Evolutionary conservation across 1,139 yeast genomes (phyloP).

Genomic region (Geotrichum reessii): DNA sequence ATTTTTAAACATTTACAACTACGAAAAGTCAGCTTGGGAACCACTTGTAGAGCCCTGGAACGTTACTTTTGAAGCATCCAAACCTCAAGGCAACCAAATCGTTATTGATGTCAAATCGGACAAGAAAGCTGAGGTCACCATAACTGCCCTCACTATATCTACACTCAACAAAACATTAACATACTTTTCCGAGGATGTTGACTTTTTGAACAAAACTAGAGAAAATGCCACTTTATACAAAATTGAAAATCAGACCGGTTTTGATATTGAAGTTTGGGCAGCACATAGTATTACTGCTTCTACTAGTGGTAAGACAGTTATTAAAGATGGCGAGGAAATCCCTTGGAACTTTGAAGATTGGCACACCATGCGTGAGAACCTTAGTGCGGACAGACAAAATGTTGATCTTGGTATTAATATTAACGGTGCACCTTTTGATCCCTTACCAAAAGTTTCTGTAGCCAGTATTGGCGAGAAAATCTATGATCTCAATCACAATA

Average conservation of each 20-base stretch:
- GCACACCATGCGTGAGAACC: conserved; percentile 74
- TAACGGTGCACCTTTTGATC: conserved; percentile 49
- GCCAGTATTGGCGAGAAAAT: conserved; percentile 80
- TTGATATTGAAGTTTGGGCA: conserved; percentile 70
- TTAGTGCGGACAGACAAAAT: conserved; percentile 57
- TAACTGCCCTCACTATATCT: conserved; percentile 64
- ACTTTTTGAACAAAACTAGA: conserved; percentile 51
- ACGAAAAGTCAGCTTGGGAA: conserved; percentile 93
- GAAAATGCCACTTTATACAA: conserved; percentile 65
- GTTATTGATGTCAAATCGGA: conserved; percentile 65
- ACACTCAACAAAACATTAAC: conserved; percentile 45
- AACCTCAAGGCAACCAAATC: conserved; percentile 39
- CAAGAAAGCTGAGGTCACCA: conserved; percentile 68
- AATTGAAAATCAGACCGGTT: conserved; percentile 80
- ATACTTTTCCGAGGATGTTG: conserved; percentile 60
- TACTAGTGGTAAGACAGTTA: conserved; percentile 9
- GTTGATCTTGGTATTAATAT: conserved; percentile 59
- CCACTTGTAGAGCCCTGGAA: conserved; percentile 89
- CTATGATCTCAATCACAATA: conserved; percentile 60
- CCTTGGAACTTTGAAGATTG: conserved; percentile 97
- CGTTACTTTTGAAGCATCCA: conserved; percentile 63
- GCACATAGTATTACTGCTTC: conserved; percentile 38
- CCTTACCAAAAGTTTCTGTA: conserved; percentile 54
- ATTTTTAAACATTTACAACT: conserved; percentile 75
- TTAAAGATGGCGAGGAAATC: conserved; percentile 48